phyloP scores from a whole-genome alignment of 2,329 filamentous ascomycete genomes.

The Epichloe festucae region DNA sequence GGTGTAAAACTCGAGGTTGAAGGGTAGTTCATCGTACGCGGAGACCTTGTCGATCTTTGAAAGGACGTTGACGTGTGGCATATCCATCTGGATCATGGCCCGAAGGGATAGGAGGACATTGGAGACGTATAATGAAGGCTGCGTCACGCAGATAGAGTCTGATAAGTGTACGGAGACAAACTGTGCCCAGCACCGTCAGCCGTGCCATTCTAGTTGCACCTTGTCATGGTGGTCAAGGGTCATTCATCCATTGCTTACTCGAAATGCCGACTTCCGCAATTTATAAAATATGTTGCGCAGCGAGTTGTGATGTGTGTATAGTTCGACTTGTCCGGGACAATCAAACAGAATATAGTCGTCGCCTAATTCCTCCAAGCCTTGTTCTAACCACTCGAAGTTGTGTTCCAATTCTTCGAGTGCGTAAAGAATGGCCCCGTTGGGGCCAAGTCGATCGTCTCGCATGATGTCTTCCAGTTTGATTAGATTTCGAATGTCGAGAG shows the following conservation, averaged over 20 bases:
- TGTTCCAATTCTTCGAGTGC: slow-evolving; percentile 90
- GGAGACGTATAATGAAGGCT: slow-evolving; percentile 89
- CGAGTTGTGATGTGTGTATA: slow-evolving; percentile 91
- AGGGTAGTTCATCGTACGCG: slow-evolving; percentile 73
- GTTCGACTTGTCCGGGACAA: slow-evolving; percentile 91
- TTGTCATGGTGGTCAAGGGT: not conserved
- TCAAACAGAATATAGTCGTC: slow-evolving; percentile 94
- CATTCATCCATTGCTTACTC: slow-evolving; percentile 41
- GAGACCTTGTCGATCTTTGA: slow-evolving; percentile 95
- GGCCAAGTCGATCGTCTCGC: slow-evolving; percentile 77
- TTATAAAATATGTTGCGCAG: slow-evolving; percentile 83
- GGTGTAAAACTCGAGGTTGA: slow-evolving; percentile 95
- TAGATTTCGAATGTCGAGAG: slow-evolving; percentile 79
- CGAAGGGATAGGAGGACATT: slow-evolving; percentile 85
- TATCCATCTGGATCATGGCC: slow-evolving; percentile 96
- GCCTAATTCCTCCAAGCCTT: slow-evolving; percentile 63
- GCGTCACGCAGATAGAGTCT: slow-evolving; percentile 84
- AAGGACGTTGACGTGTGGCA: slow-evolving; percentile 88
- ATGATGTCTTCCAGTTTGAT: slow-evolving; percentile 92
- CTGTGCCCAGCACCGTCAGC: slow-evolving; percentile 33
- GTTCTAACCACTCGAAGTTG: slow-evolving; percentile 85
- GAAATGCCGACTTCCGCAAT: slow-evolving; percentile 79
- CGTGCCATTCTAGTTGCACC: not conserved
- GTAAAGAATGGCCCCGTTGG: slow-evolving; percentile 86
- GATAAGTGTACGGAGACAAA: slow-evolving; percentile 87